These are phyloP conservation scores for Alternaria hordeiaustralica DNA, from an alignment of 2,329 filamentous ascomycete species.

Conservation along the genomic window DNA sequence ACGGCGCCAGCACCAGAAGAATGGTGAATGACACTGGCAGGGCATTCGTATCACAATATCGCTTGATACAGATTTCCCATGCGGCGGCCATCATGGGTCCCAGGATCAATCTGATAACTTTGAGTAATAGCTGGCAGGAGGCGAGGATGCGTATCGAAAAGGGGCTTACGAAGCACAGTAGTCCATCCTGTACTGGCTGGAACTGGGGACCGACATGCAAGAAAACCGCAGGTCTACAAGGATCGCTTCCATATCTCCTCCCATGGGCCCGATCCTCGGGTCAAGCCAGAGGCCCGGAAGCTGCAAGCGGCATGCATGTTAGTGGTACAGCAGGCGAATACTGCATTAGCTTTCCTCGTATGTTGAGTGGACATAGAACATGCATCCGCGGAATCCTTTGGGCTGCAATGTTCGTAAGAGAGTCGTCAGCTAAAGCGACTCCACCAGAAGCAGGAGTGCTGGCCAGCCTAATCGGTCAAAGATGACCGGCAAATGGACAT, in stretches of 20 bases:
- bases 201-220: not conserved
- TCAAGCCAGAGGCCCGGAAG: not conserved
- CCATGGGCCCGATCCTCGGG: not conserved
- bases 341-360: not conserved
- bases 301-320: not conserved
- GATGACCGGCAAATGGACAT: not conserved
- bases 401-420: not conserved
- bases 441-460: not conserved
- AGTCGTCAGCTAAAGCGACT: not conserved
- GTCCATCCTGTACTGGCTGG: not conserved
- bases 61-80: not conserved
- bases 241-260: not conserved
- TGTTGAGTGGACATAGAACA: not conserved
- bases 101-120: not conserved
- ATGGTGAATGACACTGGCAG: not conserved
- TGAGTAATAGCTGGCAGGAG: not conserved
- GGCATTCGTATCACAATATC: not conserved
- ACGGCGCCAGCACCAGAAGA: not conserved
- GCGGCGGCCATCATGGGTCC: not conserved
- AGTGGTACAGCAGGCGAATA: conserved; percentile 1
- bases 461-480: not conserved
- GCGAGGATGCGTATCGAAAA: not conserved
- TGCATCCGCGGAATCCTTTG: not conserved
- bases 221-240: not conserved
- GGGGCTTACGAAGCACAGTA: not conserved